These are phyloP conservation scores for Paracorniculantispora psalliotae DNA, from an alignment of 2,329 filamentous ascomycete species.

Conservation along the genomic window DNA sequence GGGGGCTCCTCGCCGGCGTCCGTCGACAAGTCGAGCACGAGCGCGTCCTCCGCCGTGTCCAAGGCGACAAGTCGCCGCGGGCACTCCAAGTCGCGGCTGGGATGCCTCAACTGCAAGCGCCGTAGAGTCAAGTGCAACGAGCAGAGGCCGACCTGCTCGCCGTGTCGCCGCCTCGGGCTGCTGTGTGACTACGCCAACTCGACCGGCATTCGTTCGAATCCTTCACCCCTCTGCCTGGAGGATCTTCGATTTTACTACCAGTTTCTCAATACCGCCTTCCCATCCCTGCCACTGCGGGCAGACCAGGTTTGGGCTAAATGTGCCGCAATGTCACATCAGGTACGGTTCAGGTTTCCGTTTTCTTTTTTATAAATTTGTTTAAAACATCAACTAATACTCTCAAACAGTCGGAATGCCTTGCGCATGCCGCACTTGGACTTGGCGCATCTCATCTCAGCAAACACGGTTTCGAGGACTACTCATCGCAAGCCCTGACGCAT, in stretches of 20 bases:
- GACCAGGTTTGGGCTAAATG: slow-evolving; percentile 30
- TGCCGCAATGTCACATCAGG: slow-evolving; percentile 30
- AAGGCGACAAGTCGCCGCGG: slow-evolving; percentile 14
- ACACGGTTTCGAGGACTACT: slow-evolving; percentile 23
- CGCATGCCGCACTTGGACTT: slow-evolving; percentile 34
- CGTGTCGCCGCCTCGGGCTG: slow-evolving; percentile 31
- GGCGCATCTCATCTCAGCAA: slow-evolving; percentile 34
- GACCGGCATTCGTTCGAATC: slow-evolving; percentile 16
- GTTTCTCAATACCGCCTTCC: slow-evolving; percentile 40
- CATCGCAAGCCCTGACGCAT: slow-evolving; percentile 29
- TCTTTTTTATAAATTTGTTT: too few relatives aligned
- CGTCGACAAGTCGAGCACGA: neutral
- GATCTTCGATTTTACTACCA: slow-evolving; percentile 48
- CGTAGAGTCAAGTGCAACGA: slow-evolving; percentile 30
- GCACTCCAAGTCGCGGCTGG: slow-evolving; percentile 27
- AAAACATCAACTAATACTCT: neutral
- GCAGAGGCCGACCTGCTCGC: slow-evolving; percentile 23
- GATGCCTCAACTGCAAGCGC: slow-evolving; percentile 30
- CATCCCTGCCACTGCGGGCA: slow-evolving; percentile 30
- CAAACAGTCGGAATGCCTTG: slow-evolving; percentile 31
- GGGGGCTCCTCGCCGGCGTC: neutral
- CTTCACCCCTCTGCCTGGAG: slow-evolving; percentile 30
- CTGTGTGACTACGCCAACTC: slow-evolving; percentile 26
- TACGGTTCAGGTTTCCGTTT: slow-evolving; percentile 13
- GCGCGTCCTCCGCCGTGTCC: neutral